Base-by-base conservation (phyloP, 176 grass and related monocot genomes). In the Carex pumila region DNA sequence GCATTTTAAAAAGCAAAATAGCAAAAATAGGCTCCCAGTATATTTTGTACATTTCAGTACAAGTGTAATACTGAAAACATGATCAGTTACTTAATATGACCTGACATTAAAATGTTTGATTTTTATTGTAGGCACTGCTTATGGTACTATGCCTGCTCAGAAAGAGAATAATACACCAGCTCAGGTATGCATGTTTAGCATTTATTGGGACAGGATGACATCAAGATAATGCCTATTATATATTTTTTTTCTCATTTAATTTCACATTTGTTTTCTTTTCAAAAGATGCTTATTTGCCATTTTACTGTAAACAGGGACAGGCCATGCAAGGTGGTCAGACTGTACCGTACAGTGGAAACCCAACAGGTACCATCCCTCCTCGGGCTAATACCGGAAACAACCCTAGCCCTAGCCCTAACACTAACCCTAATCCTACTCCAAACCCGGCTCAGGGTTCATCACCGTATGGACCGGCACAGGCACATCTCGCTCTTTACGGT, bases 161-260 rank as follows among this genome's bases (percentile, higher is more conserved):
- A 92, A 92, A 71, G 91, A 91, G 49, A 92, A 86, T 64, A 80
- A 80, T 85, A 65, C 72, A 85, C 90, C 93, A 83, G 83, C 65
- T 32, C 83, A 81, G 79, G 83, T 83, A 85, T 78, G 80, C 85
- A 54, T 59, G 58, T 57, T 73, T 19, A 25, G 49, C n/a, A 75
- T 75, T 6, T 30, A 22, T 75, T 75, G 12, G 19, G 21, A 75
- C 71, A 75, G 12, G 12, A 53, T 32, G 49, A 32, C 73, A 78
- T 54, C 52, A 36, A 31, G 31, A 32, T 78, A 17, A 57, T 78
- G 43, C 43, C 19, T 73, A 29, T 32, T 4, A 15, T 7, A 32
- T 73, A 6, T 12, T 49, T 21, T 61, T 29, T 73, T 77, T 55
- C 25, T 77, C 50, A 78, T 78, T 56, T 50, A 73, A 54, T 57